A percentile compares a stretch with the other conserved stretches of the same genome.
Evolutionary conservation across 1,284 basidiomycete genomes (phyloP).

Genomic region (Ustilago esculenta): DNA sequence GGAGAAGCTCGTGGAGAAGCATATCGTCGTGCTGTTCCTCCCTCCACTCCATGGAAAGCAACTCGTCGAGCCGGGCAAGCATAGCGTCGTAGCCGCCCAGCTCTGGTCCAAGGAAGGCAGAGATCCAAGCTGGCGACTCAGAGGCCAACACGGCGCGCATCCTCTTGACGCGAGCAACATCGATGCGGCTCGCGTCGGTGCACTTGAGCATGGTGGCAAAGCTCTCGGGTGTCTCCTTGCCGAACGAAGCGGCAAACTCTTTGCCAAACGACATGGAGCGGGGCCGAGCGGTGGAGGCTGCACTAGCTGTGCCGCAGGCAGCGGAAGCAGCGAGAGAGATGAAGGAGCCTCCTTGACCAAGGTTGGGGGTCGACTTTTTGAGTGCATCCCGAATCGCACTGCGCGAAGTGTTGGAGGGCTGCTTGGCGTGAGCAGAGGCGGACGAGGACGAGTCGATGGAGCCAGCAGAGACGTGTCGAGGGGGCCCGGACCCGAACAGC

Average conservation of each 20-base stretch:
- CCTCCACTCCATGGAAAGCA: conserved; percentile 94
- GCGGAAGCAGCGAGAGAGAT: conserved; percentile 33
- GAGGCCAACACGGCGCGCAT: conserved; percentile 61
- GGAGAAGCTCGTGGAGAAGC: conserved; percentile 87
- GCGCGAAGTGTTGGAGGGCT: conserved; percentile 13
- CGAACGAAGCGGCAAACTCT: conserved; percentile 24
- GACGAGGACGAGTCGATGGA: conserved; percentile 25
- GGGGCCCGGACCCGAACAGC: conserved; percentile 42
- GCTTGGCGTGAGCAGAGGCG: conserved; percentile 11
- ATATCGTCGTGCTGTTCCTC: conserved; percentile 98
- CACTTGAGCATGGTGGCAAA: conserved; percentile 55
- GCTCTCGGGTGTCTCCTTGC: conserved; percentile 44
- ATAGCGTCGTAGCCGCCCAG: conserved; percentile 84
- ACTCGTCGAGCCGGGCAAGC: conserved; percentile 85
- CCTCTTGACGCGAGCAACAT: conserved; percentile 46
- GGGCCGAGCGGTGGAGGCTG: conserved; percentile 5
- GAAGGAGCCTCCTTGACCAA: conserved; percentile 42
- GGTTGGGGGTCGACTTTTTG: conserved; percentile 35
- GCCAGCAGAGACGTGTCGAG: conserved; percentile 26
- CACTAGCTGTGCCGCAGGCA: conserved; percentile 6
- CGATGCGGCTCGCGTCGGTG: conserved; percentile 41
- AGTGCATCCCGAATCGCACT: conserved; percentile 34
- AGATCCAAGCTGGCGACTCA: conserved; percentile 78
- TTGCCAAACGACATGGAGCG: conserved; percentile 43
- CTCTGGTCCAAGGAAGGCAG: conserved; percentile 78